Conservation (phyloP, 1,139 yeast genomes). For the Hyphopichia khmerensis region DNA sequence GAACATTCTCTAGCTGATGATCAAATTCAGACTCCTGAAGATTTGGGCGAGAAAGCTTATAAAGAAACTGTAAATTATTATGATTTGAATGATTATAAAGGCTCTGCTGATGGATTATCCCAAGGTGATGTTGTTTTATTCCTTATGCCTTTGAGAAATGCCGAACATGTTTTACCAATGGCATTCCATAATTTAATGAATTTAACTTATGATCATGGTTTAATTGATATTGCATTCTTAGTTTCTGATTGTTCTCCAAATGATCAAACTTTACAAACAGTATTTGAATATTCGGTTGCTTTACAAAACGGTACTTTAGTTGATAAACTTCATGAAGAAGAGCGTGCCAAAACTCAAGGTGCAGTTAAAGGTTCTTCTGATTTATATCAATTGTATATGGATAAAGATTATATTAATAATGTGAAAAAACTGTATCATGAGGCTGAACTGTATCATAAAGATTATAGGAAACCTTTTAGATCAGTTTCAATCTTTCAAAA, state of each 20-base stretch:
- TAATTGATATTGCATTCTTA: slow-evolving; percentile 80
- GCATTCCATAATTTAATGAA: slow-evolving; percentile 86
- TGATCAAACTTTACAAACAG: slow-evolving; percentile 70
- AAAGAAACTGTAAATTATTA: slow-evolving; percentile 51
- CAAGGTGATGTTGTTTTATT: slow-evolving; percentile 67
- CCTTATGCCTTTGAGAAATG: slow-evolving; percentile 78
- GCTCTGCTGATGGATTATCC: slow-evolving; percentile 52
- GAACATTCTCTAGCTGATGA: slow-evolving; percentile 8
- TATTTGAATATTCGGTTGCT: slow-evolving; percentile 63
- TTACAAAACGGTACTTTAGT: slow-evolving; percentile 70
- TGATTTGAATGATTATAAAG: slow-evolving; percentile 60
- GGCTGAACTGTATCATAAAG: slow-evolving; percentile 56
- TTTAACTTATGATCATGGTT: slow-evolving; percentile 76
- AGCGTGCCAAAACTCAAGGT: slow-evolving; percentile 21
- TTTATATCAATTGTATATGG: slow-evolving; percentile 69
- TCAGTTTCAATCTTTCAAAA: slow-evolving; percentile 74
- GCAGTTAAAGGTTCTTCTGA: slow-evolving; percentile 53
- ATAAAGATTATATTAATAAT: slow-evolving; percentile 56
- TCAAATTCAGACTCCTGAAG: slow-evolving; percentile 4
- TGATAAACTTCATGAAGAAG: slow-evolving; percentile 42
- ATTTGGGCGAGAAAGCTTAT: slow-evolving; percentile 18
- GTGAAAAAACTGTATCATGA: slow-evolving; percentile 59
- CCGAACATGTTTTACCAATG: slow-evolving; percentile 75
- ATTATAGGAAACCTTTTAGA: slow-evolving; percentile 70
- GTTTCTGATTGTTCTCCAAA: slow-evolving; percentile 80